phyloP scores from a whole-genome alignment of 768 basidiomycete genomes.

The Hericium erinaceus region DNA sequence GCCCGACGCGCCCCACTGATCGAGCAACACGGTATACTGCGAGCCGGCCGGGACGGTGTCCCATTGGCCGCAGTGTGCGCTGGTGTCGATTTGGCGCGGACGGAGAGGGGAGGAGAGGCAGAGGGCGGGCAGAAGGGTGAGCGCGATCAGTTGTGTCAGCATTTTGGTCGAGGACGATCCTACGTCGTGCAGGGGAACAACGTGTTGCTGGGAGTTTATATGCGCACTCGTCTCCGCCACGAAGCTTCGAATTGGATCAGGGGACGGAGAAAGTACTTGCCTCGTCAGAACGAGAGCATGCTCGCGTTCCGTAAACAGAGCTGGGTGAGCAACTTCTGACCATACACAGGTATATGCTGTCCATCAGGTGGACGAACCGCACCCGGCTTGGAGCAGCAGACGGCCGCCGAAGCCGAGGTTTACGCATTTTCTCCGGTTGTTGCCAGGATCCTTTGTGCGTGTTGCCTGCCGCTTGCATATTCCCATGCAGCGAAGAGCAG shows the following conservation, averaged over 20 bases:
- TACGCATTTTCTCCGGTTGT: background rate
- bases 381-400: background rate
- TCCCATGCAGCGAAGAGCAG: too few species aligned
- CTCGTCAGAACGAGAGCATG: background rate
- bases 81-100: conserved; percentile 15
- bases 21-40: conserved; percentile 38
- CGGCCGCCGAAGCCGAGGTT: background rate
- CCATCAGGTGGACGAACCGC: background rate
- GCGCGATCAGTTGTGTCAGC: background rate
- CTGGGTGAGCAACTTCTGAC: background rate
- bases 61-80: conserved; percentile 37
- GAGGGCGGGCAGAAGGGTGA: background rate
- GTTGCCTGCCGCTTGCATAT: too few species aligned
- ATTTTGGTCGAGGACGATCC: background rate
- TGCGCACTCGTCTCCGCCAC: background rate
- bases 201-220: background rate
- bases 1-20: conserved; percentile 35
- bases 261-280: background rate
- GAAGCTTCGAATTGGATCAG: background rate
- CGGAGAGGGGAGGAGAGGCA: background rate
- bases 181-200: background rate
- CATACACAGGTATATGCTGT: background rate
- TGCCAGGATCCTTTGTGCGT: too few species aligned
- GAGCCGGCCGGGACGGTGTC: conserved; percentile 32
- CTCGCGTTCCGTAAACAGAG: background rate